Base-by-base conservation (phyloP, 805 yeast genomes). In the Lachancea cidri region DNA sequence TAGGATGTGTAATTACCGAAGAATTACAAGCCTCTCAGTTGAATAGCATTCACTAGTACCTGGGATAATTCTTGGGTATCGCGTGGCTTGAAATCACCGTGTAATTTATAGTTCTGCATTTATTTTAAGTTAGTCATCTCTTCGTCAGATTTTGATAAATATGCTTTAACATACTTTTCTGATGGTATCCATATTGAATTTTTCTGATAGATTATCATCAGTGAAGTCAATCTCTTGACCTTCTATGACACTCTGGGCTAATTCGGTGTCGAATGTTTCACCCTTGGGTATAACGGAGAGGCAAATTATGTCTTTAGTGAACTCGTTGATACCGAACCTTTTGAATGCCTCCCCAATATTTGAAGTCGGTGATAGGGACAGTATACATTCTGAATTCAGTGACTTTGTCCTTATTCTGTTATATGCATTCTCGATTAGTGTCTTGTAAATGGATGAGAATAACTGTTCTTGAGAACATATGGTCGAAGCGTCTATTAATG, bases 1-100 rank as follows among this genome's bases (percentile, higher is more conserved):
- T 93, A 45, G 89, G 86, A 13, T 88, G 96, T 60, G 73, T 82
- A 43, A 74, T 93, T 19, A 82, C 78, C 30, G 71, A 67, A 32
- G 89, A 83, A 49, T 71, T 74, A 51, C 53, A 44, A 36, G 4
- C 81, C 81, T 54, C 81, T 63, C 41, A 74, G 49, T 37, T 71
- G 67, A 44, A 77, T 73, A 3, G 75, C 67, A 39, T 72, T 71
- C 4, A 76, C 70, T 5, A 70, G 65, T 31, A 70, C 64, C 38
- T 72, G 62, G 3, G 76, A 68, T 4, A 73, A 45, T 9, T 53
- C 62, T 11, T 37, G 44, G 5, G 34, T 43, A 5, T 50, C 37
- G n/a, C 41, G 42, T n/a, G 54, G 54, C 17, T 46, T 39, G 36
- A 55, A 53, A 13, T 45, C 36, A 18, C 48, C 37, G 31, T 49